Evolutionary conservation across 805 yeast genomes (phyloP).

Genomic region (Candida hungchunana): DNA sequence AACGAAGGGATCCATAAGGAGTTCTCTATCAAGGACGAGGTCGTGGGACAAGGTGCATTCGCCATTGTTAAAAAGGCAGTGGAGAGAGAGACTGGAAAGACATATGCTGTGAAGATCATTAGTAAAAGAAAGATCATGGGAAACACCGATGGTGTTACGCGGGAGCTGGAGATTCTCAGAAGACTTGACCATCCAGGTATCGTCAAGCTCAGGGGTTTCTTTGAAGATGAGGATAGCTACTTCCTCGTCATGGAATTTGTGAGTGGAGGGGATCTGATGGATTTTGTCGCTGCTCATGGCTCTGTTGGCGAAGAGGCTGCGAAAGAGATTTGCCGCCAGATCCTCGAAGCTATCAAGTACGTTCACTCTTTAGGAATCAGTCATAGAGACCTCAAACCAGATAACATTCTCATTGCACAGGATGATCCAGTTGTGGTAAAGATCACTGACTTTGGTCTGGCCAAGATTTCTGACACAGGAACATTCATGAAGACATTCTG

Average conservation of each 20-base stretch:
- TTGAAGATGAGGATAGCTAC: constrained; percentile 75
- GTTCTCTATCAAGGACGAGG: constrained; percentile 76
- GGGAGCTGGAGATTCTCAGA: constrained; percentile 80
- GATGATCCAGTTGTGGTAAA: constrained; percentile 91
- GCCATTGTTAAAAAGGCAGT: constrained; percentile 92
- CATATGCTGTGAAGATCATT: constrained; percentile 89
- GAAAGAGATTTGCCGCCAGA: constrained; percentile 80
- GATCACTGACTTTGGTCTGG: constrained; percentile 94
- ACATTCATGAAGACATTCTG: constrained; percentile 93
- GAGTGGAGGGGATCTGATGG: constrained; percentile 97
- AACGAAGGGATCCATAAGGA: constrained; percentile 54
- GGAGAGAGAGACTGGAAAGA: constrained; percentile 77
- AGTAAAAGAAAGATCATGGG: constrained; percentile 76
- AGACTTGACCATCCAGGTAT: constrained; percentile 80
- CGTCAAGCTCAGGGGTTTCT: constrained; percentile 76
- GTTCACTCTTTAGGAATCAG: constrained; percentile 88
- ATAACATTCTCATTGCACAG: constrained; percentile 83
- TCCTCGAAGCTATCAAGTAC: constrained; percentile 76
- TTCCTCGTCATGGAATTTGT: constrained; percentile 94
- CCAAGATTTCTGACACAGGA: constrained; percentile 80
- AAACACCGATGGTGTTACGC: constrained; percentile 73
- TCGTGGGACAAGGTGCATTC: constrained; percentile 97
- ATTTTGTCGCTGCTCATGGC: constrained; percentile 89
- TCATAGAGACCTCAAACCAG: constrained; percentile 97
- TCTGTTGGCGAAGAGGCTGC: constrained; percentile 89